phyloP scores from a whole-genome alignment of 208 protist species.

The Trypanosoma avium region DNA sequence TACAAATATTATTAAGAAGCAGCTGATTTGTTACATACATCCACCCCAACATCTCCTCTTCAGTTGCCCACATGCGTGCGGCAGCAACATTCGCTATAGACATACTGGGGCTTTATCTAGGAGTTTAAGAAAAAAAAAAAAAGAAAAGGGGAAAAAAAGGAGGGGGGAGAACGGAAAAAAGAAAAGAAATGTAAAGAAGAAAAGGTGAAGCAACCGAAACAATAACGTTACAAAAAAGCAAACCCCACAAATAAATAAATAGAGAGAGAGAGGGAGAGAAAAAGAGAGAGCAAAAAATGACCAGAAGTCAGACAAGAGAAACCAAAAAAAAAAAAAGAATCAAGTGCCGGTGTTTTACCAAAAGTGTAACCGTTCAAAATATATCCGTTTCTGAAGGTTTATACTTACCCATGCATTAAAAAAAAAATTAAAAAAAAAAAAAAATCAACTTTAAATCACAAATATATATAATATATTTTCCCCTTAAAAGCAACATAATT shows the following conservation, averaged over 20 bases:
- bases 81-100: not conserved
- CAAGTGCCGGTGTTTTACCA: no score
- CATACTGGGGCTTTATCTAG: not conserved
- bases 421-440: no score
- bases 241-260: not conserved
- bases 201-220: not conserved
- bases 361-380: no score
- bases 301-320: not conserved
- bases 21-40: constrained; percentile 27
- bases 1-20: constrained; percentile 13
- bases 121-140: not conserved
- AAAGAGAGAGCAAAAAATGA: not conserved
- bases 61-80: not conserved
- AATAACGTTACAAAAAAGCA: not conserved
- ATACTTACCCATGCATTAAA: no score
- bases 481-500: no score
- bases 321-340: constrained; percentile 8
- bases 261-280: not conserved
- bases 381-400: no score
- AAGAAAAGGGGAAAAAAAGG: constrained; percentile 6
- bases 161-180: constrained; percentile 17
- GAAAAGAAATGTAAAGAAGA: constrained; percentile 22
- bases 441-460: no score
- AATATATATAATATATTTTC: no score
- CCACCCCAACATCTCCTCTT: constrained; percentile 30